phyloP scores from a whole-genome alignment of 2,329 filamentous ascomycete species.

The Phialemonium atrogriseum region DNA sequence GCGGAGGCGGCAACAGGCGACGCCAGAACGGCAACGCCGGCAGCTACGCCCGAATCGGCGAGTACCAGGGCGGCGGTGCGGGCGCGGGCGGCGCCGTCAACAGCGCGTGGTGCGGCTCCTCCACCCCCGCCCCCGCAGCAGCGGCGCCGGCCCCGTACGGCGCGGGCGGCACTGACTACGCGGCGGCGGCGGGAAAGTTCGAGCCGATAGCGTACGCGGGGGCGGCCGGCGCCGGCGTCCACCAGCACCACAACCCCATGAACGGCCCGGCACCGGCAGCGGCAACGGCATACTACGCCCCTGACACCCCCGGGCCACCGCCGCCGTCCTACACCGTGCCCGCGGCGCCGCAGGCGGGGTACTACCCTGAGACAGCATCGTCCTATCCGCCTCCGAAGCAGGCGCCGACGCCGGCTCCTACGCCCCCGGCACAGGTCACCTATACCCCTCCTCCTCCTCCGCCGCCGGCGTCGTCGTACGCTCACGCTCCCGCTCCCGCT shows the following conservation, averaged over 20 bases:
- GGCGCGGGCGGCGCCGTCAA: too few species aligned
- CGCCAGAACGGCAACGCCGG: background rate
- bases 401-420: too few species aligned
- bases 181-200: conserved; percentile 4
- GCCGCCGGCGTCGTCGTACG: too few species aligned
- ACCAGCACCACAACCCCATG: background rate
- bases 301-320: too few species aligned
- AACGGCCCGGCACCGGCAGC: background rate
- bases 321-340: too few species aligned
- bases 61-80: conserved; percentile 1
- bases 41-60: conserved; percentile 7
- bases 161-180: conserved; percentile 4
- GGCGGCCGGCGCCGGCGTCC: background rate
- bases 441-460: too few species aligned
- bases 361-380: too few species aligned
- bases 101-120: background rate
- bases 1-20: background rate
- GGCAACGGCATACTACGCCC: background rate
- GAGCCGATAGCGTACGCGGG: conserved; percentile 2
- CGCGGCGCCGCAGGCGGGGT: too few species aligned
- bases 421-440: too few species aligned
- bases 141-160: conserved; percentile 2
- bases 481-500: too few species aligned
- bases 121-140: background rate
- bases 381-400: too few species aligned